phyloP scores from a whole-genome alignment of 176 grass and related monocot species.

The Paspalum vaginatum region DNA sequence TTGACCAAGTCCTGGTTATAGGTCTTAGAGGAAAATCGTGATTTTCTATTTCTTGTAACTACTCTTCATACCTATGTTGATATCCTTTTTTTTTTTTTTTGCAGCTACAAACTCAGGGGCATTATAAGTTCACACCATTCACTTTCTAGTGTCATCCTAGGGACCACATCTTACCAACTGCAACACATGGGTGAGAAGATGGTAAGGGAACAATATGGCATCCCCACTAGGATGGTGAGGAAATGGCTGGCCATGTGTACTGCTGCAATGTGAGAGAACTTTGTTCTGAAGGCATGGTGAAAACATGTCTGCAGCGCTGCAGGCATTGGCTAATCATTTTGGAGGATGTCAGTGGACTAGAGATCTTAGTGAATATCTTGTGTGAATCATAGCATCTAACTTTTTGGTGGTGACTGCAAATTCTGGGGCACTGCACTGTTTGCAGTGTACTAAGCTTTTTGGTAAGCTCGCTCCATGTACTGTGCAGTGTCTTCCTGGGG shows the following conservation, averaged over 20 bases:
- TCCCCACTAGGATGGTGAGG: background rate
- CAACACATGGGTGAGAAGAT: background rate
- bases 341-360: background rate
- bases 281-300: background rate
- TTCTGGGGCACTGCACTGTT: background rate
- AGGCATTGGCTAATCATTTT: background rate
- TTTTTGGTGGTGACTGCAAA: slow-evolving; percentile 15
- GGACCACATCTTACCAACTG: background rate
- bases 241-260: background rate
- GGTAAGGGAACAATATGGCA: background rate
- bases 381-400: background rate
- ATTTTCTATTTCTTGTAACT: background rate
- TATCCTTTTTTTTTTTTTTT: background rate
- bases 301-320: background rate
- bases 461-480: background rate
- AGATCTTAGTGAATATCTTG: background rate
- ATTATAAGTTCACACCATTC: background rate
- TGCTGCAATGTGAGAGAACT: background rate
- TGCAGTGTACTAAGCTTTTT: too few species aligned
- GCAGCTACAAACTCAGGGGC: background rate
- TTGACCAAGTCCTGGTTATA: background rate
- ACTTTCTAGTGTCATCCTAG: background rate
- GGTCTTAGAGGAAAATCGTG: slow-evolving; percentile 6
- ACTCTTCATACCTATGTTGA: background rate
- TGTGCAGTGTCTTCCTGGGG: background rate